Conservation (phyloP, 495 filamentous ascomycete genomes). For the Sabuloglossum arenarium region DNA sequence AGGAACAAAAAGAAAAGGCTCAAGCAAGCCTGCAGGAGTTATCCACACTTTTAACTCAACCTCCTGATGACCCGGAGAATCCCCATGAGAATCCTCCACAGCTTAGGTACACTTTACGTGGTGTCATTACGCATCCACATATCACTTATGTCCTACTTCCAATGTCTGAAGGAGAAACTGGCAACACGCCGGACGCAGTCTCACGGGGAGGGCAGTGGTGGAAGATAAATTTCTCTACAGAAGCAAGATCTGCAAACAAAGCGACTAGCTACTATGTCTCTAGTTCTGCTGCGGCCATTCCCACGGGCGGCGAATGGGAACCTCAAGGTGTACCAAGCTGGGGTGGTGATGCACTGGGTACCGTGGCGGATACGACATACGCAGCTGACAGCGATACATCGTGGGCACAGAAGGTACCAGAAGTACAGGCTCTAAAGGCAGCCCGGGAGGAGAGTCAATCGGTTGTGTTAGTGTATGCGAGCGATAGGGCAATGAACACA, state of each 20-base stretch:
- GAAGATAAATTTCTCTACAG: conserved; percentile 31
- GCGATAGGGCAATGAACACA: conserved; percentile 15
- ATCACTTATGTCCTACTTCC: conserved; percentile 26
- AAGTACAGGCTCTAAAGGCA: conserved; percentile 29
- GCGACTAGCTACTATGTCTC: not conserved
- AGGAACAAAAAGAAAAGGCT: conserved; percentile 28
- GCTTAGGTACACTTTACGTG: conserved; percentile 26
- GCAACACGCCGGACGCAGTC: conserved; percentile 1
- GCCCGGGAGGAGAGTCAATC: conserved; percentile 27
- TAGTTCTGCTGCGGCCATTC: not conserved
- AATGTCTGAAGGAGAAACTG: not conserved
- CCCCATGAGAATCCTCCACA: not conserved
- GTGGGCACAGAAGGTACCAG: conserved; percentile 20
- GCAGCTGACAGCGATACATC: not conserved
- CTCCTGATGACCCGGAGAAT: conserved; percentile 16
- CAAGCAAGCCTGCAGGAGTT: conserved; percentile 24
- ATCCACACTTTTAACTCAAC: conserved; percentile 30
- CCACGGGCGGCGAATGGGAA: not conserved
- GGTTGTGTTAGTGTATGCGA: conserved; percentile 31
- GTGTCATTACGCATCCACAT: conserved; percentile 29
- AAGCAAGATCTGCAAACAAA: conserved; percentile 17
- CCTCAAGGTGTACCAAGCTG: not conserved
- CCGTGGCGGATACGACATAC: not conserved
- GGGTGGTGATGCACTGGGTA: not conserved
- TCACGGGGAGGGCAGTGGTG: conserved; percentile 25